Percentiles rank a stretch among this genome's conserved stretches.
phyloP scores from a whole-genome alignment of 805 yeast genomes.

The Maudiozyma bulderi region DNA sequence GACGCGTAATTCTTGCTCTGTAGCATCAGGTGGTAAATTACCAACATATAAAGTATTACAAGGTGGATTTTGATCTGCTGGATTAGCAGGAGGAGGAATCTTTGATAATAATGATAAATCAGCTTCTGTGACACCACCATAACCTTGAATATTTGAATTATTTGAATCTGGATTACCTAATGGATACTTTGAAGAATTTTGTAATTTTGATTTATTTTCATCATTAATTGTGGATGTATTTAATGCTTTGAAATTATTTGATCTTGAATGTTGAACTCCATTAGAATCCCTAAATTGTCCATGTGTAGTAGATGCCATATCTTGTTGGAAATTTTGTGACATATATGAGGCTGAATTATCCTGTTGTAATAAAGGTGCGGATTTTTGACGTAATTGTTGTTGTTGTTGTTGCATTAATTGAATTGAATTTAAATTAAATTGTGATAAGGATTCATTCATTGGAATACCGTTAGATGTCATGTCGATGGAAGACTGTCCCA shows the following conservation, averaged over 20 bases:
- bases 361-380: not conserved
- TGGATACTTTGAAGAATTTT: not conserved
- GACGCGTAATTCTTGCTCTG: slow-evolving; percentile 79
- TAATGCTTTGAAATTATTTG: not conserved
- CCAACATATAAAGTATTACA: slow-evolving; percentile 94
- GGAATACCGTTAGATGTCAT: not conserved
- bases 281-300: too few species aligned
- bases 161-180: slow-evolving; percentile 4
- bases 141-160: slow-evolving; percentile 5
- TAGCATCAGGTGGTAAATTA: slow-evolving; percentile 89
- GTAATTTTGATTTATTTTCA: not conserved
- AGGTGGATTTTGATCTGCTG: slow-evolving; percentile 97
- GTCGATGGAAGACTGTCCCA: not conserved
- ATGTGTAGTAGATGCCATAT: not conserved
- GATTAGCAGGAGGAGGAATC: slow-evolving; percentile 86
- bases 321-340: not conserved
- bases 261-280: not conserved
- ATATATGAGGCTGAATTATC: not conserved
- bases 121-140: slow-evolving; percentile 29
- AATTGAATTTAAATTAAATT: not conserved
- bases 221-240: not conserved
- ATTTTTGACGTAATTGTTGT: not conserved
- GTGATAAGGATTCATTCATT: not conserved
- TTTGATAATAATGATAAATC: slow-evolving; percentile 62
- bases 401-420: not conserved